Evolutionary conservation across 495 filamentous ascomycete species (phyloP).

Genomic region (Lineolata rhizophorae): DNA sequence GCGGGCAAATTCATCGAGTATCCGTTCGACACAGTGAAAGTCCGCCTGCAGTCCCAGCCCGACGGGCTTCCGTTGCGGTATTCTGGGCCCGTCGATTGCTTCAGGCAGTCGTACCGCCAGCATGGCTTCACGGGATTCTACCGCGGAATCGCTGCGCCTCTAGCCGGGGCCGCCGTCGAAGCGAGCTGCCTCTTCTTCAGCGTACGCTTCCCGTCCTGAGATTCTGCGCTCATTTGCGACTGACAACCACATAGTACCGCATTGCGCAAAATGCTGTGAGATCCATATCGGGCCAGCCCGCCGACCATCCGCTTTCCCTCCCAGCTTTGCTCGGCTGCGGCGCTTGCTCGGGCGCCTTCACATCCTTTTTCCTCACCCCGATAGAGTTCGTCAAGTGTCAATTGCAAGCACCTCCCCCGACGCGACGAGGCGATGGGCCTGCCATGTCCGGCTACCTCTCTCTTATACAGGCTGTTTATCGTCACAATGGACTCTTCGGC

Average conservation of each 20-base stretch:
- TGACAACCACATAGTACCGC: slow-evolving; percentile 24
- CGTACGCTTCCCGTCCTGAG: slow-evolving; percentile 13
- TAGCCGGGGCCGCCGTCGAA: slow-evolving; percentile 80
- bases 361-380: slow-evolving; percentile 74
- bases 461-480: slow-evolving; percentile 55
- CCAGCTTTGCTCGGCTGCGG: slow-evolving; percentile 52
- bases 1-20: slow-evolving; percentile 94
- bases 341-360: slow-evolving; percentile 71
- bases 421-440: too few species aligned
- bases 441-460: slow-evolving; percentile 26
- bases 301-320: slow-evolving; percentile 39
- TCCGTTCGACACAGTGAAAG: slow-evolving; percentile 97
- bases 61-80: slow-evolving; percentile 65
- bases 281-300: slow-evolving; percentile 30
- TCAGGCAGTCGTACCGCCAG: slow-evolving; percentile 55
- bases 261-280: slow-evolving; percentile 42
- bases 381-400: slow-evolving; percentile 97
- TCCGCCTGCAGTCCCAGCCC: slow-evolving; percentile 60
- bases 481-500: slow-evolving; percentile 55
- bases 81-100: slow-evolving; percentile 78
- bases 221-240: background rate
- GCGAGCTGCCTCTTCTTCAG: slow-evolving; percentile 90
- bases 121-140: slow-evolving; percentile 68
- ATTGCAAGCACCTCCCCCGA: slow-evolving; percentile 57
- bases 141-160: slow-evolving; percentile 77